phyloP scores from a whole-genome alignment of 371 early-diverging fungal species.

The Mucor velutinosus region DNA sequence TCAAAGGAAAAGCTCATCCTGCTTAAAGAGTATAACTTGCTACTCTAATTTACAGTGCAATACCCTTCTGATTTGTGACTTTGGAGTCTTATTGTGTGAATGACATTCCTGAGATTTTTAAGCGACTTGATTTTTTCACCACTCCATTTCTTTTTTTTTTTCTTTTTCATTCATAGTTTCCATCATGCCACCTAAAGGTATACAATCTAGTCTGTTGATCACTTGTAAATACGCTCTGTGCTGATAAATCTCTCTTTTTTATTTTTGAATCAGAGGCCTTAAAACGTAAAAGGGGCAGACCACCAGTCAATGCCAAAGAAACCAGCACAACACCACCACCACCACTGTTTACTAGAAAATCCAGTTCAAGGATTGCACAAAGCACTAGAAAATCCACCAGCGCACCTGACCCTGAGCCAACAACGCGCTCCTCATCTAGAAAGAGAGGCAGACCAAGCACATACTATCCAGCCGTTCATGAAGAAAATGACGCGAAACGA shows the following conservation, averaged over 20 bases:
- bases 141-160: too few species aligned
- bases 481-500: constrained; percentile 25
- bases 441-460: constrained; percentile 18
- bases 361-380: constrained; percentile 16
- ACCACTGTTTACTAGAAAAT: neutral
- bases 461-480: neutral
- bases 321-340: constrained; percentile 9
- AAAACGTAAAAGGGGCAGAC: constrained; percentile 31
- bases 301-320: constrained; percentile 5
- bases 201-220: too few species aligned
- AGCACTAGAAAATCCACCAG: constrained; percentile 1
- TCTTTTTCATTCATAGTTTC: too few species aligned
- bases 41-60: too few species aligned
- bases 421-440: constrained; percentile 7
- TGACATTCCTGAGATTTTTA: too few species aligned
- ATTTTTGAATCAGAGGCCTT: neutral
- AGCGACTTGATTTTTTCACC: too few species aligned
- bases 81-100: too few species aligned
- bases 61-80: too few species aligned
- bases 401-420: neutral
- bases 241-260: neutral
- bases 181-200: too few species aligned
- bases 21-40: too few species aligned
- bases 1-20: too few species aligned
- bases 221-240: too few species aligned